Evolutionary conservation across 192 early-diverging fungal genomes (phyloP), one percentile per base, ranked within the genome.

Genomic region (Gamsiella multidivaricata): DNA sequence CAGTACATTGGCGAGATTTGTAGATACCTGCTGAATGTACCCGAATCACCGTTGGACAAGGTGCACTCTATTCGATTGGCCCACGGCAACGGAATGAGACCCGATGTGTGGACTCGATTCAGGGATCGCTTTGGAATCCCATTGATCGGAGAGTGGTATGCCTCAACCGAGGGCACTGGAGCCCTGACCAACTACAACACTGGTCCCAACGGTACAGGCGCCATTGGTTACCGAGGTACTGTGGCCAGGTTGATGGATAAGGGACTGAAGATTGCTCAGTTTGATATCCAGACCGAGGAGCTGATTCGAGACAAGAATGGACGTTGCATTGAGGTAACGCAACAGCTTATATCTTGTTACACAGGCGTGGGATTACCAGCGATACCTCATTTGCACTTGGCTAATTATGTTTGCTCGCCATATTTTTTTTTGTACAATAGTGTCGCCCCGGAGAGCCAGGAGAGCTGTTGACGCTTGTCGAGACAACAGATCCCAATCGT

Each of bases 1-100:
- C 73, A 75, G 67, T 90, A 91, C 43, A 89, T 91, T 79, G 90
- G 91, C 22, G 91, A 92, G 61, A 84, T 92, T 32, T 88, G 86
- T 41, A 83, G 91, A 43, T 93, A 90, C 56, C 71, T 93, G 25
- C 47, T 91, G 7, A 78, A 70, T 53, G 65, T 72, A 25, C 88
- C 89, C 5, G 53, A 78, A 10, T 70, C 72, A n/a, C 76, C 86
- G 11, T 41, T 73, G n/a, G 89, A 91, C 22, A 84, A 79, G 29
- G 54, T 72, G 9, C 91, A 92, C 49, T 65, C 70, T 0, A 69
- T 93, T 25, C 75, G 87, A 11, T 32, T 90, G 29, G 85, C 83
- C 4, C 84, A 88, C 47, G 91, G 91, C 36, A 93, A 93, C 54
- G 91, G 91, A 5, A 84, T 93, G 81, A 63, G 90, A 10, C 86